A percentile compares a stretch with the other conserved stretches of the same genome.
phyloP scores from a whole-genome alignment of 495 filamentous ascomycete genomes.

The Aspergillus campestris region DNA sequence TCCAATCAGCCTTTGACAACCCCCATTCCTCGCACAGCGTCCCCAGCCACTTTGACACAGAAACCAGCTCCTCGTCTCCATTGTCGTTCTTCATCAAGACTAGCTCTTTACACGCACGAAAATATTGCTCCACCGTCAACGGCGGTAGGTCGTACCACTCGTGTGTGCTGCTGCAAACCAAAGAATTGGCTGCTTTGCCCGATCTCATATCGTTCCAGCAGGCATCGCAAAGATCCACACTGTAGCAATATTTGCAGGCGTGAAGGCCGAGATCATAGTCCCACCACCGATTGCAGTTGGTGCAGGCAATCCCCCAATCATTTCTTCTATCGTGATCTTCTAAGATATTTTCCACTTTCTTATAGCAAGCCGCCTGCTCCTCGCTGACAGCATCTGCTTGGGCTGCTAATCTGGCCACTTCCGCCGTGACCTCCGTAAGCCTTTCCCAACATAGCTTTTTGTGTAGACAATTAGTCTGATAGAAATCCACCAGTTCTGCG shows the following conservation, averaged over 20 bases:
- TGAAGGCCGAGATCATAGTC: slow-evolving; percentile 7
- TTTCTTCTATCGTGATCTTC: not conserved
- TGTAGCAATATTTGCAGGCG: slow-evolving; percentile 13
- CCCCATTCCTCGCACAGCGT: slow-evolving; percentile 7
- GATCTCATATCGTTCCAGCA: slow-evolving; percentile 7
- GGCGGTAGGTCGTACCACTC: slow-evolving; percentile 1
- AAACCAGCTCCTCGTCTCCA: not conserved
- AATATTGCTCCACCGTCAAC: slow-evolving; percentile 1
- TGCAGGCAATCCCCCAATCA: not conserved
- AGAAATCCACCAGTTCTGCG: too few relatives aligned
- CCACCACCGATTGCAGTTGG: slow-evolving; percentile 6
- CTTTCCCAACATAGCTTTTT: too few relatives aligned
- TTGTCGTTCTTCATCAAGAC: not conserved
- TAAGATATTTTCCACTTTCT: too few relatives aligned
- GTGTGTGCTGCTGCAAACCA: slow-evolving; percentile 3
- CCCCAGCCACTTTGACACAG: slow-evolving; percentile 1
- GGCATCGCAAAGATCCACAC: slow-evolving; percentile 11
- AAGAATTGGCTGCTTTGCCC: not conserved
- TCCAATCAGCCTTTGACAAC: slow-evolving; percentile 4
- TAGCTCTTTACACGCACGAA: not conserved
- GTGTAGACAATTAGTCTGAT: too few relatives aligned
- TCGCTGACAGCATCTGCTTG: too few relatives aligned
- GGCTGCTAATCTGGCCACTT: too few relatives aligned
- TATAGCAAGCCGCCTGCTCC: too few relatives aligned
- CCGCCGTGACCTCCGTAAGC: too few relatives aligned